These are phyloP conservation scores for Clavulina sp. DNA, from an alignment of 768 basidiomycete species.

Conservation along the genomic window DNA sequence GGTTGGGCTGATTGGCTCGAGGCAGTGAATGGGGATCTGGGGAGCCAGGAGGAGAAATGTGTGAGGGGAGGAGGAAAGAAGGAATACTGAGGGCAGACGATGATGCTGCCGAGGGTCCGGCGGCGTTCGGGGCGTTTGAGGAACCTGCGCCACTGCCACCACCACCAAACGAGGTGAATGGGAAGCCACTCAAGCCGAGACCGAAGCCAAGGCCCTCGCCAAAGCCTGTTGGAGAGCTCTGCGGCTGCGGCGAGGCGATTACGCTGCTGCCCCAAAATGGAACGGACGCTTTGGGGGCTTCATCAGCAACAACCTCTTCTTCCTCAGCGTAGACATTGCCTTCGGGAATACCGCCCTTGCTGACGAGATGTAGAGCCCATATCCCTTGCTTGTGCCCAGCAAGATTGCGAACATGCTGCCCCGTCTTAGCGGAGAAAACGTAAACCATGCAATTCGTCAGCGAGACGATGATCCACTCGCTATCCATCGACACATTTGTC, in stretches of 20 bases:
- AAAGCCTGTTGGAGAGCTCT: too few relatives aligned
- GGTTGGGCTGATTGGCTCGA: background rate
- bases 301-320: background rate
- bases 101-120: conserved; percentile 8
- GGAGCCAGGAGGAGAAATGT: background rate
- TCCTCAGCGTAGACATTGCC: conserved; percentile 1
- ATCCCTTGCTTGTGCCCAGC: conserved; percentile 80
- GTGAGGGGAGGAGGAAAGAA: background rate
- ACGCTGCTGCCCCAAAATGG: background rate
- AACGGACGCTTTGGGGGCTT: background rate
- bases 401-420: conserved; percentile 58
- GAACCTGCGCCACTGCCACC: too few relatives aligned
- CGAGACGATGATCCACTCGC: conserved; percentile 72
- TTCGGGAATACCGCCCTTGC: conserved; percentile 31
- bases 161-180: too few relatives aligned
- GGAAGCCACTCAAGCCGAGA: too few relatives aligned
- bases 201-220: too few relatives aligned
- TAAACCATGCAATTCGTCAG: conserved; percentile 75
- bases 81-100: too few relatives aligned
- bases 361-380: conserved; percentile 75
- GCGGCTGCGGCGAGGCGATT: too few relatives aligned
- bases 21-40: background rate
- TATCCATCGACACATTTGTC: conserved; percentile 72
- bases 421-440: conserved; percentile 65
- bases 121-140: background rate